These are phyloP conservation scores for Trichosanthes truncata DNA, from an alignment of 306 rosid species.

Conservation along the genomic window DNA sequence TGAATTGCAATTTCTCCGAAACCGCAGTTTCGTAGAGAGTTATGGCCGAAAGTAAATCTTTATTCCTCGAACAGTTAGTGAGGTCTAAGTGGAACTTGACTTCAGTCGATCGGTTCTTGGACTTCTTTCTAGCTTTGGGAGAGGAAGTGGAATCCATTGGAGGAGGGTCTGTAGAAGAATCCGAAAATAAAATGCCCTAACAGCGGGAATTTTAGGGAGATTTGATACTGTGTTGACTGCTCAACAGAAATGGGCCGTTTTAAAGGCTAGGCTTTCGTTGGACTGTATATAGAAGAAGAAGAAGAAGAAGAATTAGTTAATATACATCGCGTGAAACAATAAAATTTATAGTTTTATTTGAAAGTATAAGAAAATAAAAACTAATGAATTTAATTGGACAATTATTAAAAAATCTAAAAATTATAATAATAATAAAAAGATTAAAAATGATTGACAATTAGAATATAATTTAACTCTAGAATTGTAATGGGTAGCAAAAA, in stretches of 20 bases:
- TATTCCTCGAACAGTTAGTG: conserved; percentile 52
- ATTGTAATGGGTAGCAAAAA: too few relatives aligned
- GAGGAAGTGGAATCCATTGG: conserved; percentile 27
- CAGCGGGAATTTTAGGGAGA: neutral
- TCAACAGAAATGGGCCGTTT: neutral
- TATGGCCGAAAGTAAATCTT: conserved; percentile 43
- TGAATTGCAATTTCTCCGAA: conserved; percentile 29
- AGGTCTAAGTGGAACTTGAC: conserved; percentile 50
- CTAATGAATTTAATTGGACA: too few relatives aligned
- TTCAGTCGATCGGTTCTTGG: conserved; percentile 34
- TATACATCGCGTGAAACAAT: too few relatives aligned
- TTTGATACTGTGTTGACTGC: neutral
- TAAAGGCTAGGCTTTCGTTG: neutral
- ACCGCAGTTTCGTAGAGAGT: conserved; percentile 42
- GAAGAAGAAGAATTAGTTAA: too few relatives aligned
- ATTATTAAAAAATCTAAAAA: too few relatives aligned
- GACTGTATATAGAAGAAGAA: neutral
- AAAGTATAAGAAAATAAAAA: too few relatives aligned
- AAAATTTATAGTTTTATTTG: too few relatives aligned
- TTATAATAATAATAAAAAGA: too few relatives aligned
- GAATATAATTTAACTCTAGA: too few relatives aligned
- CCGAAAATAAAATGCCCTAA: neutral
- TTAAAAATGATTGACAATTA: too few relatives aligned
- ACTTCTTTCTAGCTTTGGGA: conserved; percentile 34
- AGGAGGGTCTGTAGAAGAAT: neutral